Evolutionary conservation across 2,329 filamentous ascomycete genomes (phyloP).

Genomic region (Hypocrella siamensis): DNA sequence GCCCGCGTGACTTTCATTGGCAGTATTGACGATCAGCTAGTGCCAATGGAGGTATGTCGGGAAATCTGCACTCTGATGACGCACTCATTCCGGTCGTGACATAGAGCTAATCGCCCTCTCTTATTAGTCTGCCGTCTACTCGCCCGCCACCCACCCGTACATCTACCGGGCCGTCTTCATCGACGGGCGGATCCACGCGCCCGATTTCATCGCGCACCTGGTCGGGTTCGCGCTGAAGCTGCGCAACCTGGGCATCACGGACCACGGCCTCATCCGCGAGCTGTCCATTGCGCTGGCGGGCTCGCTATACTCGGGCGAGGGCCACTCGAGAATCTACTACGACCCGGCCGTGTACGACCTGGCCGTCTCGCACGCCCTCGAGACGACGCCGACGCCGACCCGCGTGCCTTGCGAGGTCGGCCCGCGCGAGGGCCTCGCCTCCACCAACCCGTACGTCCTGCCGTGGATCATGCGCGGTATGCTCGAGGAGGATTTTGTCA

Average conservation of each 20-base stretch:
- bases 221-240: conserved; percentile 88
- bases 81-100: background rate
- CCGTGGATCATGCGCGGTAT: conserved; percentile 94
- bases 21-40: conserved; percentile 92
- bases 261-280: conserved; percentile 87
- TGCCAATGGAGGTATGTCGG: conserved; percentile 62
- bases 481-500: conserved; percentile 82
- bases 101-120: background rate
- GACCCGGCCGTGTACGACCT: conserved; percentile 75
- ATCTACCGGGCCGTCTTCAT: conserved; percentile 95
- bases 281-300: conserved; percentile 78
- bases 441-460: conserved; percentile 73
- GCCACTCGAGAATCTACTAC: conserved; percentile 86
- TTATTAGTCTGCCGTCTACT: conserved; percentile 65
- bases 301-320: conserved; percentile 80
- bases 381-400: conserved; percentile 44
- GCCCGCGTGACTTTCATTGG: conserved; percentile 77
- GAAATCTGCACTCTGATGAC: background rate
- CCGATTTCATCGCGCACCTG: conserved; percentile 85
- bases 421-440: conserved; percentile 18
- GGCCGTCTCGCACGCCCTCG: conserved; percentile 55
- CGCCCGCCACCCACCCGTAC: conserved; percentile 74
- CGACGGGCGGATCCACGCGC: conserved; percentile 79
- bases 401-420: conserved; percentile 15
- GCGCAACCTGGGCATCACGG: conserved; percentile 80